Base-by-base conservation (phyloP, 345 rosid genomes). In the Lepidium sativum region DNA sequence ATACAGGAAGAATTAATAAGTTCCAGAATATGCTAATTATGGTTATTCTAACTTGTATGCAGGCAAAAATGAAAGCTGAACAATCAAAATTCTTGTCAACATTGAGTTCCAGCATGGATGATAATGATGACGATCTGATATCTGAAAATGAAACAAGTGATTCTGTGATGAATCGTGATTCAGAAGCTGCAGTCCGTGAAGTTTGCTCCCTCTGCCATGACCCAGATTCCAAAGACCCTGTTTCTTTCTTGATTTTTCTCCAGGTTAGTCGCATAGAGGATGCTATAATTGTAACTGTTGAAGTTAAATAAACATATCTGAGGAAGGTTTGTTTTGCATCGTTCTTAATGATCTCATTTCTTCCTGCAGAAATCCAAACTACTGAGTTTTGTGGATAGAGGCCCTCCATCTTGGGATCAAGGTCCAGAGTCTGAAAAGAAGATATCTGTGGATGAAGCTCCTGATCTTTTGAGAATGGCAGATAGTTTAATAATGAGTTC, bases 61-160 rank as follows among this genome's bases (percentile, higher is more conserved):
- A 94, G 99, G 99, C 77, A 70, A 94, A 88, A 83, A 94, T 94
- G 95, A 90, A 80, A 81, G 97, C 88, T 29, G 99, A 94, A 76
- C 99, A 94, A 64, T 80, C 88, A 27, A 90, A 94, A 76, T 94
- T 94, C 71, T 78, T 90, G 79, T 86, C 87, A 14, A 79, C 79
- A 78, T 67, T 88, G 49, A 63, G 75, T 75, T 65, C 97, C 15
- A 42, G 67, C 67, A 60, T 18, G 25, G 83, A 71, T 73, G 84
- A 71, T 73, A 86, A 81, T 60, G 76, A 71, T 73, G 87, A 81
- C 54, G 76, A 65, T 69, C 54, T 73, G 54, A 67, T 73, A 42
- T 78, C 82, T 65, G 81, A 65, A 48, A 49, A 73, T 52, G 92
- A 85, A 73, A 80, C 68, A 47, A 45, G 64, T 45, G 74, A 67